Conservation (phyloP, 2,329 filamentous ascomycete species). For the Achaetomium macrosporum region DNA sequence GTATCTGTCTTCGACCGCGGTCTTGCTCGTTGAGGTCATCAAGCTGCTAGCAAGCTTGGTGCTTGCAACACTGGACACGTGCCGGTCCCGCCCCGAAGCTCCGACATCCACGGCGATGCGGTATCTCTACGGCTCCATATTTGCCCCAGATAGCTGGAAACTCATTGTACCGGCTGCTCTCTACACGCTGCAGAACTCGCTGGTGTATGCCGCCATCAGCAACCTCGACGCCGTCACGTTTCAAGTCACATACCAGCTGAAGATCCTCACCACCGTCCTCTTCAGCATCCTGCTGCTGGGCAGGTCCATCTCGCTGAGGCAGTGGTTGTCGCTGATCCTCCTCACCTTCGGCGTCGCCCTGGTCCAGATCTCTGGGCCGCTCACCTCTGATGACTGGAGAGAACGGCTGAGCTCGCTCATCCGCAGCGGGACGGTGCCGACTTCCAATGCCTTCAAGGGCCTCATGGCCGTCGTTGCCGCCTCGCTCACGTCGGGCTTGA, state of each 20-base stretch:
- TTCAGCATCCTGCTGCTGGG: slow-evolving; percentile 26
- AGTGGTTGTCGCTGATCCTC: slow-evolving; percentile 24
- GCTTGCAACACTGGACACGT: slow-evolving; percentile 53
- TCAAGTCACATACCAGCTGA: slow-evolving; percentile 28
- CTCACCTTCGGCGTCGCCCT: slow-evolving; percentile 25
- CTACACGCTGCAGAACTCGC: slow-evolving; percentile 27
- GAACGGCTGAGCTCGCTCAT: slow-evolving; percentile 17
- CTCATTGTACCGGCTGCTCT: slow-evolving; percentile 26
- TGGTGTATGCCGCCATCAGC: slow-evolving; percentile 26
- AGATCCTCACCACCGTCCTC: slow-evolving; percentile 27
- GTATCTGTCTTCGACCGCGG: slow-evolving; percentile 62
- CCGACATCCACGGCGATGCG: slow-evolving; percentile 1
- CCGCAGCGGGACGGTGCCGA: slow-evolving; percentile 1
- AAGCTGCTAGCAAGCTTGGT: slow-evolving; percentile 58
- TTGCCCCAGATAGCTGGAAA: slow-evolving; percentile 25
- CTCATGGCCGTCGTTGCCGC: slow-evolving; percentile 24
- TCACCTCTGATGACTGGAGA: slow-evolving; percentile 6
- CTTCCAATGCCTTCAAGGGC: slow-evolving; percentile 18
- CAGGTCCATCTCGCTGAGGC: slow-evolving; percentile 19
- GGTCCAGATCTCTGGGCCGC: slow-evolving; percentile 22
- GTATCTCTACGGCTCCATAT: slow-evolving; percentile 36
- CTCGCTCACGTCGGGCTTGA: slow-evolving; percentile 24
- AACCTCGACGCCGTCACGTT: slow-evolving; percentile 27
- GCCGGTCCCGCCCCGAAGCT: slow-evolving; percentile 8
- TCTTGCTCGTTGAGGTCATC: slow-evolving; percentile 61